These are phyloP conservation scores for Neurospora sp. DNA, from an alignment of 495 filamentous ascomycete species.

Conservation along the genomic window DNA sequence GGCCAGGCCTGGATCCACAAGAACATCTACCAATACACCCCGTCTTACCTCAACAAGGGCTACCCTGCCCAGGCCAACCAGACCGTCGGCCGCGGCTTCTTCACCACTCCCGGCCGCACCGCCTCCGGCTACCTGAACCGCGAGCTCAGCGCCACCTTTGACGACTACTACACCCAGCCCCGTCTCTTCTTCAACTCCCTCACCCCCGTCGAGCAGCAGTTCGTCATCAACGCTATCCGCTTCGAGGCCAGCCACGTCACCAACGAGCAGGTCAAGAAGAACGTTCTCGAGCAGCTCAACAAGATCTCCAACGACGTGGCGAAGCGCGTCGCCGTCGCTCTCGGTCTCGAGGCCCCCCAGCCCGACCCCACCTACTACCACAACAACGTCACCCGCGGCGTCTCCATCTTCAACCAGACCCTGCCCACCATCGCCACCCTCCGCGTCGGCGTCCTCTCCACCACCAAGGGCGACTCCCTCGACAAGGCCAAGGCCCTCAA, in stretches of 20 bases:
- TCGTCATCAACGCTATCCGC: slow-evolving; percentile 67
- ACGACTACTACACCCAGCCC: slow-evolving; percentile 68
- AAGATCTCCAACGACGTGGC: slow-evolving; percentile 60
- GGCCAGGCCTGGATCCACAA: slow-evolving; percentile 45
- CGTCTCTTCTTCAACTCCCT: slow-evolving; percentile 74
- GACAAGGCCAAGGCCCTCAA: slow-evolving; percentile 40
- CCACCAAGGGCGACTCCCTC: slow-evolving; percentile 25
- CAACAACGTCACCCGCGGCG: slow-evolving; percentile 52
- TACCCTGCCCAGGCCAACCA: slow-evolving; percentile 62
- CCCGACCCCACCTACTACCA: slow-evolving; percentile 61
- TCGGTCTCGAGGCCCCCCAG: slow-evolving; percentile 47
- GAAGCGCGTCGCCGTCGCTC: slow-evolving; percentile 50
- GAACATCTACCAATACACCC: slow-evolving; percentile 47
- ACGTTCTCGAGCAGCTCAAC: slow-evolving; percentile 64
- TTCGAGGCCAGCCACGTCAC: slow-evolving; percentile 58
- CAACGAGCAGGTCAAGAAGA: slow-evolving; percentile 46
- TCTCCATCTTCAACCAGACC: slow-evolving; percentile 50
- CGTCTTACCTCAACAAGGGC: slow-evolving; percentile 57
- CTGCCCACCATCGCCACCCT: slow-evolving; percentile 53
- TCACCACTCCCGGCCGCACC: slow-evolving; percentile 53
- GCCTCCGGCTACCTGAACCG: slow-evolving; percentile 48
- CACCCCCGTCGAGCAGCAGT: slow-evolving; percentile 58
- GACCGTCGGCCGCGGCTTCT: slow-evolving; percentile 61
- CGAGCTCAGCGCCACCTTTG: slow-evolving; percentile 52
- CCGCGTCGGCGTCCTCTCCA: slow-evolving; percentile 58